Percentiles rank a stretch among this genome's conserved stretches.
Conservation (phyloP, 192 early-diverging fungal genomes). For the Coemansia sp. region DNA sequence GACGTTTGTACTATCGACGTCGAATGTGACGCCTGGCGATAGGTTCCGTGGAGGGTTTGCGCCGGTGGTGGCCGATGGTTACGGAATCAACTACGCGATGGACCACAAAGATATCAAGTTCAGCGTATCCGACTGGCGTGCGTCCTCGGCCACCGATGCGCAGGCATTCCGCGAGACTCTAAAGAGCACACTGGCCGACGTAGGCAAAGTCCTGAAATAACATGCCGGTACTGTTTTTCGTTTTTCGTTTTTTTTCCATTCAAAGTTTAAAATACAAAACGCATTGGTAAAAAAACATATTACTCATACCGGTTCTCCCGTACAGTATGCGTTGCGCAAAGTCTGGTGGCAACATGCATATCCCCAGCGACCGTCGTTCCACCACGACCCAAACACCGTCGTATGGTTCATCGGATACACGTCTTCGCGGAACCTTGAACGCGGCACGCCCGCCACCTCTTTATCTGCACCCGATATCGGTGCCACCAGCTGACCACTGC, state of each 20-base stretch:
- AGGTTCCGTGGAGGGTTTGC: slow-evolving; percentile 82
- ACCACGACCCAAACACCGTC: slow-evolving; percentile 93
- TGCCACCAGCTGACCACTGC: slow-evolving; percentile 61
- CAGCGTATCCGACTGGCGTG: slow-evolving; percentile 62
- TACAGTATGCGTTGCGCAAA: slow-evolving; percentile 86
- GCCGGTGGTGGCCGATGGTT: slow-evolving; percentile 80
- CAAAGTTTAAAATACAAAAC: too few relatives aligned
- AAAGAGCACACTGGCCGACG: slow-evolving; percentile 42
- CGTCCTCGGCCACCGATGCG: slow-evolving; percentile 60
- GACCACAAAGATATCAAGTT: slow-evolving; percentile 69
- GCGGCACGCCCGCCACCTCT: slow-evolving; percentile 60
- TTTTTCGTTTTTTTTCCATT: background rate
- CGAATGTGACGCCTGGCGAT: slow-evolving; percentile 75
- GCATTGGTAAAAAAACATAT: too few relatives aligned
- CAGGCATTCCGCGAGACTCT: slow-evolving; percentile 65
- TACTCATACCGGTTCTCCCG: slow-evolving; percentile 16
- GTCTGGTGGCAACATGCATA: slow-evolving; percentile 91
- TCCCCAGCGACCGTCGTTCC: slow-evolving; percentile 94
- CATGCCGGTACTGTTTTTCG: background rate
- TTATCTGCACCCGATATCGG: slow-evolving; percentile 66
- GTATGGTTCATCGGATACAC: slow-evolving; percentile 82
- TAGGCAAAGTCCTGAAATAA: too few relatives aligned
- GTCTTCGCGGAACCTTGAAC: slow-evolving; percentile 92
- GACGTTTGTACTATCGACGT: slow-evolving; percentile 81
- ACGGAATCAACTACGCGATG: slow-evolving; percentile 84